Evolutionary conservation across 2,329 filamentous ascomycete genomes (phyloP), one percentile per base, ranked within the genome.

Genomic region (Camillea tinctor): DNA sequence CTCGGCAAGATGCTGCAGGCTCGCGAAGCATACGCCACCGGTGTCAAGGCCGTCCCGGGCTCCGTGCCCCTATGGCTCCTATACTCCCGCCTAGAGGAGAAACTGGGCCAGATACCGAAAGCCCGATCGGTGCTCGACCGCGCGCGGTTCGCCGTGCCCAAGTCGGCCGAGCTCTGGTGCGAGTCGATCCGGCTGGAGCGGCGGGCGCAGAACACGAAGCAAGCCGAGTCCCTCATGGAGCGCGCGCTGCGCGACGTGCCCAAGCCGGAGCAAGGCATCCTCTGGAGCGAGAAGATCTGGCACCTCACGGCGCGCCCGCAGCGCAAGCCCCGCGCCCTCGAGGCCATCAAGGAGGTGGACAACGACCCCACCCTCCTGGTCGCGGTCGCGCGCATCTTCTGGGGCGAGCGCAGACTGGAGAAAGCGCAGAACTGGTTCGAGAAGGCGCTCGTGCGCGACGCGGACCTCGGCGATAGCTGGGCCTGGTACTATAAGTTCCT

Each of bases 401-500:
- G 95, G 95, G 88, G 86, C 9, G 95, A 99, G 77, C 85, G 95
- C 58, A 89, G 89, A 72, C 82, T 99, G 22, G 95, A 98, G 68
- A 97, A 97, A 75, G 94, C 95, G 2, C 90, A 93, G 76, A 93
- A 87, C 65, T 99, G 95, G 95, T 99, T 99, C 75, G 93, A 97
- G 77, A 97, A 96, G 77, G 95, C 95, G 0, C 88, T 97, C 58
- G 82, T 97, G 57, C 80, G 95, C 13, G 93, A 99, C 71, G 87
- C 89, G 40, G 93, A 98, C 74, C 79, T 87, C 55, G 95, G 95
- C 55, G 96, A 99, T 78, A 91, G 88, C 11, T 99, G 96, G 96
- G 94, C 93, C 20, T 99, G 94, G 94, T 99, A 97, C 76, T 95
- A 93, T 76, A 93, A 94, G 75, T 99, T 98, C 74, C 73, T 98